Evolutionary conservation across 345 rosid genomes (phyloP).

Genomic region (Conringia planisiliqua): DNA sequence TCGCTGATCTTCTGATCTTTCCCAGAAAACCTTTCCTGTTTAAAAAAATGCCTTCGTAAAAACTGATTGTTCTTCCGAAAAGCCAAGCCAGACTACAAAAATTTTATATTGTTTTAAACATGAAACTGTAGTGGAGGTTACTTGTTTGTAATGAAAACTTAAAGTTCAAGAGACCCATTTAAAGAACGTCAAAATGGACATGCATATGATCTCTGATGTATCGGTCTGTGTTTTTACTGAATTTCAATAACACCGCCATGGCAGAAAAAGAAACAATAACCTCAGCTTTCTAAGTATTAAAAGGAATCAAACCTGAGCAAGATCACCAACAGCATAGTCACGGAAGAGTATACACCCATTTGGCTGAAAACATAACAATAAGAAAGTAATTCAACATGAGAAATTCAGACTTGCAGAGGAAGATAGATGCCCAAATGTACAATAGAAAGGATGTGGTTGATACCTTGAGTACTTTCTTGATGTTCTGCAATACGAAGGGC

Average conservation of each 20-base stretch:
- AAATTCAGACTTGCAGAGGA: not conserved
- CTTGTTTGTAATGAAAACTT: not conserved
- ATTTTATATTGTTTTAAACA: not conserved
- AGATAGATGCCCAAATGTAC: not conserved
- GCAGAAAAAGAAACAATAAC: not conserved
- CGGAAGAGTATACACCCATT: conserved; percentile 74
- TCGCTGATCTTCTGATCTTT: conserved; percentile 89
- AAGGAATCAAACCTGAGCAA: conserved; percentile 71
- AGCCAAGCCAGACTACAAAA: not conserved
- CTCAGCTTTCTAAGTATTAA: not conserved
- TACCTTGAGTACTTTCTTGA: conserved; percentile 77
- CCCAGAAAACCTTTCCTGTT: conserved; percentile 77
- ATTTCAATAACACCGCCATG: not conserved
- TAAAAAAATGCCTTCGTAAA: conserved; percentile 7
- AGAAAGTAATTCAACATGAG: not conserved
- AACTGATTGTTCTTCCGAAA: not conserved
- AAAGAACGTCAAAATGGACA: not conserved
- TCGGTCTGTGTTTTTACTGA: not conserved
- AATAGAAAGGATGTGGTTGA: not conserved
- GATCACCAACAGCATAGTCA: conserved; percentile 87
- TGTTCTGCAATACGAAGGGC: conserved; percentile 70
- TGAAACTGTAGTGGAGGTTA: not conserved
- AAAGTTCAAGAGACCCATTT: not conserved
- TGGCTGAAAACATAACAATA: conserved; percentile 48
- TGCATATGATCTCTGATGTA: not conserved